These are phyloP conservation scores for Capsicum baccatum DNA, from an alignment of 257 asterid genomes.

Conservation along the genomic window DNA sequence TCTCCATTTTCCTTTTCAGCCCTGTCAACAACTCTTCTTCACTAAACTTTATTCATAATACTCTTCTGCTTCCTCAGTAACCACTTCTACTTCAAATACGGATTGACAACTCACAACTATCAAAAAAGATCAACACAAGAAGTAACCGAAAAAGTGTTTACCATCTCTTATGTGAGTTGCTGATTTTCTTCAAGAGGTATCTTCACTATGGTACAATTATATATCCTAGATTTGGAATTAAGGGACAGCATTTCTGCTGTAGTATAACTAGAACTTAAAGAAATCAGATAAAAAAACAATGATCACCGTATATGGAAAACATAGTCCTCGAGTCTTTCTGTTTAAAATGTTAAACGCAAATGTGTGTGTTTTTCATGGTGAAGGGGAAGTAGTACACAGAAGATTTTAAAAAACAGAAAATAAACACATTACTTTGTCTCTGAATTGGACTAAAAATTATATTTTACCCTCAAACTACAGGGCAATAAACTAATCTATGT, in stretches of 20 bases:
- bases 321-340: neutral
- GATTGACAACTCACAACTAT: neutral
- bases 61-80: neutral
- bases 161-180: neutral
- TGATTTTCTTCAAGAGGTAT: neutral
- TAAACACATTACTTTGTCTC: neutral
- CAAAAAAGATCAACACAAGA: neutral
- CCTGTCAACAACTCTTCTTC: neutral
- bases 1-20: no score
- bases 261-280: neutral
- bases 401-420: neutral
- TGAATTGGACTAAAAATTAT: neutral
- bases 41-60: neutral
- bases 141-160: neutral
- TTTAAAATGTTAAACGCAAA: neutral
- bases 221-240: slow-evolving; percentile 6
- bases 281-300: neutral
- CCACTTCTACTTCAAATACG: neutral
- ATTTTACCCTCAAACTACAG: neutral
- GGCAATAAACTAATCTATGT: neutral
- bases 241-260: neutral
- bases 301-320: neutral
- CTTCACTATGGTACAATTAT: neutral
- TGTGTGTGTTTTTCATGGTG: neutral
- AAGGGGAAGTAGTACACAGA: neutral